Percentiles rank a stretch among this genome's conserved stretches.
Conservation (phyloP, 2,329 filamentous ascomycete genomes). For the Allantophomopsis cytisporea region DNA sequence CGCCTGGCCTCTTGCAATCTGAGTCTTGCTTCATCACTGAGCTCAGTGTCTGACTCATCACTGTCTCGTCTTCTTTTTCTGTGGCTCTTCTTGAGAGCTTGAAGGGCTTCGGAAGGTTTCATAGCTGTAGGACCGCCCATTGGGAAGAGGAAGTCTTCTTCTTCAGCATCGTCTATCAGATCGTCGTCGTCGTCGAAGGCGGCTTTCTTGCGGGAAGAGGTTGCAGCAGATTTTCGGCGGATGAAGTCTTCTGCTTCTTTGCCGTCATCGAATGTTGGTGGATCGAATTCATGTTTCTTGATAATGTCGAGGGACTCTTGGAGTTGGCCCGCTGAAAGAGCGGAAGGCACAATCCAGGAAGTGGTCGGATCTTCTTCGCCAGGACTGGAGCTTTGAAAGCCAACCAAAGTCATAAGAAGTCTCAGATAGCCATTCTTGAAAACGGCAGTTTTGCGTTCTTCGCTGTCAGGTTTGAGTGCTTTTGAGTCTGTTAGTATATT, state of each 20-base stretch:
- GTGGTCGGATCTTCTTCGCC: slow-evolving; percentile 57
- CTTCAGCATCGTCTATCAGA: slow-evolving; percentile 34
- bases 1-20: slow-evolving; percentile 42
- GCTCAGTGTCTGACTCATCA: slow-evolving; percentile 25
- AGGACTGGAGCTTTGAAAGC: slow-evolving; percentile 48
- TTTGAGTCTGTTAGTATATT: slow-evolving; percentile 10
- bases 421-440: slow-evolving; percentile 85
- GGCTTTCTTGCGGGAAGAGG: slow-evolving; percentile 36
- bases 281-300: slow-evolving; percentile 64
- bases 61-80: slow-evolving; percentile 17
- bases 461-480: slow-evolving; percentile 36
- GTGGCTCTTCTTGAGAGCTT: slow-evolving; percentile 45
- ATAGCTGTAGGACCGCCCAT: slow-evolving; percentile 49
- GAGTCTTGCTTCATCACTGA: slow-evolving; percentile 50
- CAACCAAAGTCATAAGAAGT: slow-evolving; percentile 66
- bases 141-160: slow-evolving; percentile 50
- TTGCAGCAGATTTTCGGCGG: slow-evolving; percentile 44
- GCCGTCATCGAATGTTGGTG: slow-evolving; percentile 64
- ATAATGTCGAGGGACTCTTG: slow-evolving; percentile 59
- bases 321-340: slow-evolving; percentile 49
- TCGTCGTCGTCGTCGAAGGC: slow-evolving; percentile 59
- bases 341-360: slow-evolving; percentile 63
- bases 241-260: slow-evolving; percentile 58
- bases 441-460: slow-evolving; percentile 56
- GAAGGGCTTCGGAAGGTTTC: slow-evolving; percentile 36